These are phyloP conservation scores for Gastrodia elata DNA, from an alignment of 106 monocot genomes.

Conservation along the genomic window DNA sequence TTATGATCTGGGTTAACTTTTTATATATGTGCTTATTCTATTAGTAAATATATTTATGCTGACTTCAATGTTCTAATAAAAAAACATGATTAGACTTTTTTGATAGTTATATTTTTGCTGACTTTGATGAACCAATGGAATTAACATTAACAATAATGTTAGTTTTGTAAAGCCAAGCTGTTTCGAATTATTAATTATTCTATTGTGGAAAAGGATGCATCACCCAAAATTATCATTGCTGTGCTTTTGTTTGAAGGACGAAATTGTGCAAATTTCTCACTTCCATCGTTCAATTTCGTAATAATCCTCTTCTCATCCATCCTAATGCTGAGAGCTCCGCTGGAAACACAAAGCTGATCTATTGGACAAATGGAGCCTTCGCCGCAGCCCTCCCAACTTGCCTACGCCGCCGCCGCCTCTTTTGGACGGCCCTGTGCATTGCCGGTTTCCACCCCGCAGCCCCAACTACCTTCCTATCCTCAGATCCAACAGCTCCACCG, in stretches of 20 bases:
- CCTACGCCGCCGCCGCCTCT: conserved; percentile 23
- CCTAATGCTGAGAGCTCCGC: too few relatives aligned
- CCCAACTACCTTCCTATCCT: conserved; percentile 38
- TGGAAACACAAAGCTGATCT: neutral
- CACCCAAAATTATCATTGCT: neutral
- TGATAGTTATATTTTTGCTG: neutral
- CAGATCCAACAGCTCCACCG: conserved; percentile 56
- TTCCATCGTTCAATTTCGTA: neutral
- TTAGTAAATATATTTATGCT: neutral
- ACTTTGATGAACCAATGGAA: neutral
- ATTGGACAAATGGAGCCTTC: conserved; percentile 15
- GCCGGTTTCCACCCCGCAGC: conserved; percentile 16
- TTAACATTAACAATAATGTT: neutral
- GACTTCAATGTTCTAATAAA: neutral
- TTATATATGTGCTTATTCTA: too few relatives aligned
- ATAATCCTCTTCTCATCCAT: neutral
- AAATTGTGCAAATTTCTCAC: neutral
- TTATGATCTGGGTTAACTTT: too few relatives aligned
- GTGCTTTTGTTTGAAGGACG: neutral
- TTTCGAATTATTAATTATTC: neutral
- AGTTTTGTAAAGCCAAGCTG: neutral
- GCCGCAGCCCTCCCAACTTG: conserved; percentile 15
- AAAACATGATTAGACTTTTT: too few relatives aligned
- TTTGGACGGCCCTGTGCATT: conserved; percentile 4
- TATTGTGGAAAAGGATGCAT: neutral